Percentiles rank a stretch among this genome's conserved stretches.
Evolutionary conservation across 305 asterid genomes (phyloP).

Genomic region (Solanum aculeatissimum): DNA sequence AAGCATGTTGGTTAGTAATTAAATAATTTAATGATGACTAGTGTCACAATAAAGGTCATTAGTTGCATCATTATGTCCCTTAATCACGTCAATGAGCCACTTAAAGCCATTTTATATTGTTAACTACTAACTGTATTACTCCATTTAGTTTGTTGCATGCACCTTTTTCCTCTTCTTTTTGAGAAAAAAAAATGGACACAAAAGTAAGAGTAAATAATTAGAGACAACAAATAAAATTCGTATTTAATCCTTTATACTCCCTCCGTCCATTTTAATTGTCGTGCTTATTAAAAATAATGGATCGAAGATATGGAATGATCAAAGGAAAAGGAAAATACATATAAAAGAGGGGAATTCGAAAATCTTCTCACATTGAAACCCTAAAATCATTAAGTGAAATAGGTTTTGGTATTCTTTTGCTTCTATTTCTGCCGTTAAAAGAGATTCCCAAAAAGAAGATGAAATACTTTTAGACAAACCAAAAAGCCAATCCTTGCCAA

Average conservation of each 20-base stretch:
- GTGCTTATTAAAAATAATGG: background rate
- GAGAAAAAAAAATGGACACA: background rate
- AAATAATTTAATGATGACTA: background rate
- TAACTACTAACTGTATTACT: background rate
- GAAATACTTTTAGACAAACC: background rate
- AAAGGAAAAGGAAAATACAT: background rate
- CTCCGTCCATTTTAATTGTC: background rate
- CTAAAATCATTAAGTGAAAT: background rate
- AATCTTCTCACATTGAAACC: background rate
- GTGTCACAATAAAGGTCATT: background rate
- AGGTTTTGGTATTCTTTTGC: background rate
- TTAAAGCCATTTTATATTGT: background rate
- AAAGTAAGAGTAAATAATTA: background rate
- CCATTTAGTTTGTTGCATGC: background rate
- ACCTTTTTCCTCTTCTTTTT: background rate
- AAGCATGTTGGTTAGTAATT: background rate
- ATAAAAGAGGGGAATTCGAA: background rate
- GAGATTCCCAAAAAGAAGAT: background rate
- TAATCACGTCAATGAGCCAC: background rate
- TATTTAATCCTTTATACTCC: background rate
- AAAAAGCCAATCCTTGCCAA: no score
- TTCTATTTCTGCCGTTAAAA: background rate
- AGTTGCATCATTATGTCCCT: conserved; percentile 8
- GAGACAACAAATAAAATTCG: background rate
- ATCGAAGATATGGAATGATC: background rate